These are phyloP conservation scores for Rhododendron simsii DNA, from an alignment of 148 eudicot species.

Conservation along the genomic window DNA sequence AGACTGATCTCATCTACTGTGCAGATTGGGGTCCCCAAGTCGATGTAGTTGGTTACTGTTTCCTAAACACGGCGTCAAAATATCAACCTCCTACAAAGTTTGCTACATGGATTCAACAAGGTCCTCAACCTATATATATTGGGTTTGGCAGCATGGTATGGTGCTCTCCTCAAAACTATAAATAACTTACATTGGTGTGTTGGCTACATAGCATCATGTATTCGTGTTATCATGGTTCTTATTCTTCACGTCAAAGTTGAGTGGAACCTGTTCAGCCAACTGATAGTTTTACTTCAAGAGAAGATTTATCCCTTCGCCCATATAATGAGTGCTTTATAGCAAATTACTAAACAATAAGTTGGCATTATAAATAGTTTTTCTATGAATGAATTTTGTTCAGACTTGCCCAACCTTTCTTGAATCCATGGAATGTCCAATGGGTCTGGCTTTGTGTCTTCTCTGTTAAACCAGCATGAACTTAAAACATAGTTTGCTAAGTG, in stretches of 20 bases:
- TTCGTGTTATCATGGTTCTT: neutral
- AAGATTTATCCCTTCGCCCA: neutral
- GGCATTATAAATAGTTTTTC: neutral
- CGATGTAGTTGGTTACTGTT: constrained; percentile 96
- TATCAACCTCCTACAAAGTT: constrained; percentile 73
- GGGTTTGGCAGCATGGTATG: constrained; percentile 99
- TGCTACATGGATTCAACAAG: constrained; percentile 69
- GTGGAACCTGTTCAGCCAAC: neutral
- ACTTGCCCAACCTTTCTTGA: neutral
- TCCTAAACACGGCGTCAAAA: constrained; percentile 68
- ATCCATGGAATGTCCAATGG: neutral
- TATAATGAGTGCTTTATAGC: neutral
- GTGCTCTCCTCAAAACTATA: neutral
- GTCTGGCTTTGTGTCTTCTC: neutral
- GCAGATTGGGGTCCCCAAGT: constrained; percentile 94
- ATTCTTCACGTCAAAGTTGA: neutral
- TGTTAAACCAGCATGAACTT: neutral
- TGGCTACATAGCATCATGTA: neutral
- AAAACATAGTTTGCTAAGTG: neutral
- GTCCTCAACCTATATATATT: constrained; percentile 73
- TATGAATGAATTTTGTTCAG: neutral
- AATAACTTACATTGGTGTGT: neutral
- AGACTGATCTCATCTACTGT: constrained; percentile 12
- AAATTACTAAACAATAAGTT: neutral
- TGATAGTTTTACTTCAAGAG: neutral